Evolutionary conservation across 2,329 filamentous ascomycete genomes (phyloP).

Genomic region (Pseudogymnoascus verrucosus): DNA sequence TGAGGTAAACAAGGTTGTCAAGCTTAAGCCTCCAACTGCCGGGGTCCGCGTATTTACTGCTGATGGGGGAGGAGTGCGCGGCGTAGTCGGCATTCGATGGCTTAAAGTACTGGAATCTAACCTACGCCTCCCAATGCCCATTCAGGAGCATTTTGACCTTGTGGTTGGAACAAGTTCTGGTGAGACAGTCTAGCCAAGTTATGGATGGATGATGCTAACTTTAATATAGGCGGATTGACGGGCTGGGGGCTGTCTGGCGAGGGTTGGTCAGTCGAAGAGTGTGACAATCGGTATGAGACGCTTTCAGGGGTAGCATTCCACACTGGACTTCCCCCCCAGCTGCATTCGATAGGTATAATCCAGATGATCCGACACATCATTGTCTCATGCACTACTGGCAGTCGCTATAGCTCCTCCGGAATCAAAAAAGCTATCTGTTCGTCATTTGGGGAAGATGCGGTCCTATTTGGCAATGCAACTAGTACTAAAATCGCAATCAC

Average conservation of each 20-base stretch:
- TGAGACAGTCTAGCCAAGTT: background rate
- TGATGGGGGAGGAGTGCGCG: no score
- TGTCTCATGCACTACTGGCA: conserved; percentile 10
- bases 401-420: conserved; percentile 11
- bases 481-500: conserved; percentile 10
- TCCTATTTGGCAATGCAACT: background rate
- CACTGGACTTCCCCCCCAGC: background rate
- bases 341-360: background rate
- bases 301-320: conserved; percentile 11
- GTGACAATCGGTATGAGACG: conserved; percentile 7
- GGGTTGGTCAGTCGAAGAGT: conserved; percentile 12
- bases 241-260: conserved; percentile 13
- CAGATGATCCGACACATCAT: background rate
- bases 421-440: conserved; percentile 7
- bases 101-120: no score
- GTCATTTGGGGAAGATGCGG: background rate
- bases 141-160: no score
- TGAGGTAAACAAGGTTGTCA: no score
- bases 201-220: background rate
- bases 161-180: no score
- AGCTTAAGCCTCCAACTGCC: no score
- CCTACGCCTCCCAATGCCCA: no score
- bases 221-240: conserved; percentile 9
- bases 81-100: no score
- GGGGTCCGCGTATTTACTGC: no score